phyloP scores from a whole-genome alignment of 352 stramenopile genomes.

The Phytophthora pisi region DNA sequence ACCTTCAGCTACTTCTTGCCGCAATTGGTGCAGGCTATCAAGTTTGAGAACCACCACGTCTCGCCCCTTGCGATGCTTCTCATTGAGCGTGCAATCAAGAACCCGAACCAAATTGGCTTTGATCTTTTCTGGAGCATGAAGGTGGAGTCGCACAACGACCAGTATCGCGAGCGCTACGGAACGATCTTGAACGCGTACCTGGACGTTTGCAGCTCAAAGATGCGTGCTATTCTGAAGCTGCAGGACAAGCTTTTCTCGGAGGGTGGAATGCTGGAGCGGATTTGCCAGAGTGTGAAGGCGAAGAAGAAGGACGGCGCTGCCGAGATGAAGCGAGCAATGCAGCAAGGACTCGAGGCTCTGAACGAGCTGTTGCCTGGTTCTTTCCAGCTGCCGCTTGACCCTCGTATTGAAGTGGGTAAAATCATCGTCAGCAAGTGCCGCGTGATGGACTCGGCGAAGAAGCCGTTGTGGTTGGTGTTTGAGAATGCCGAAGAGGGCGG shows the following conservation, averaged over 20 bases:
- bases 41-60: constrained; percentile 86
- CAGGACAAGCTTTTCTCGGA: constrained; percentile 81
- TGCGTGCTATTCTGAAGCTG: constrained; percentile 89
- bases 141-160: constrained; percentile 76
- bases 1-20: constrained; percentile 87
- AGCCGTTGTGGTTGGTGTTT: constrained; percentile 85
- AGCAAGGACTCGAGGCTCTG: constrained; percentile 70
- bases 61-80: constrained; percentile 73
- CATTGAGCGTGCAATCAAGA: constrained; percentile 83
- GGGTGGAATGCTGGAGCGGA: constrained; percentile 76
- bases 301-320: constrained; percentile 73
- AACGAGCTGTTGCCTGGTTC: constrained; percentile 76
- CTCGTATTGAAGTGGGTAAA: constrained; percentile 72
- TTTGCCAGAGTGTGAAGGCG: constrained; percentile 75
- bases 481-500: constrained; percentile 79
- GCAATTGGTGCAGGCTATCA: constrained; percentile 88
- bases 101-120: constrained; percentile 83
- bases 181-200: constrained; percentile 77
- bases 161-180: constrained; percentile 76
- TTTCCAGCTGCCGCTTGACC: constrained; percentile 85
- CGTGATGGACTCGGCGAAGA: constrained; percentile 87
- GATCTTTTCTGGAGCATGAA: constrained; percentile 89
- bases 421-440: constrained; percentile 84
- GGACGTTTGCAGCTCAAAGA: constrained; percentile 85
- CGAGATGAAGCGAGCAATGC: constrained; percentile 77